phyloP scores from a whole-genome alignment of 768 basidiomycete genomes.

The Omphalotus guepiniiformis region DNA sequence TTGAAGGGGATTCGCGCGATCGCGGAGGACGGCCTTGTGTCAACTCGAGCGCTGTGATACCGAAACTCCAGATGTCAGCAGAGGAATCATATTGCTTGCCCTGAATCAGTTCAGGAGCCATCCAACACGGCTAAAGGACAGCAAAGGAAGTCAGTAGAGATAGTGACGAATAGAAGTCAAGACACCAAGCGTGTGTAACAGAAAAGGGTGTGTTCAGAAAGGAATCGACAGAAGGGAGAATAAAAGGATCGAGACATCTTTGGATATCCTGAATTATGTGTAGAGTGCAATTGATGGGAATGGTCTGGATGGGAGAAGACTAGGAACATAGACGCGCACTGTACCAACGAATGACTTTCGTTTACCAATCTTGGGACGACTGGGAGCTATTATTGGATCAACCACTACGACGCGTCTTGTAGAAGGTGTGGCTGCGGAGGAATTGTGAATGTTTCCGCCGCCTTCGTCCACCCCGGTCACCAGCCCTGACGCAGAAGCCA shows the following conservation, averaged over 20 bases:
- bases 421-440: constrained; percentile 8
- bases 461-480: constrained; percentile 20
- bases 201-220: background rate
- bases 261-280: too few species aligned
- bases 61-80: constrained; percentile 96
- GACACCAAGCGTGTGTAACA: constrained; percentile 1
- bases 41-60: constrained; percentile 90
- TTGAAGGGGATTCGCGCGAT: constrained; percentile 68
- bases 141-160: background rate
- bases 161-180: constrained; percentile 1
- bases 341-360: constrained; percentile 93
- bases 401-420: constrained; percentile 32
- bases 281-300: too few species aligned
- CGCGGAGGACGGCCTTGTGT: constrained; percentile 85
- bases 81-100: constrained; percentile 79
- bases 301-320: background rate
- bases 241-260: background rate
- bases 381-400: constrained; percentile 22
- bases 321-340: constrained; percentile 33
- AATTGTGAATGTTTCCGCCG: constrained; percentile 16
- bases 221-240: constrained; percentile 7
- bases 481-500: constrained; percentile 26
- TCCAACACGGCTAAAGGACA: constrained; percentile 75
- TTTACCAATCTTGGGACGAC: constrained; percentile 58
- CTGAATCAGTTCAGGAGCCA: constrained; percentile 92